phyloP scores from a whole-genome alignment of 2,329 filamentous ascomycete genomes.

The Colletotrichum limetticola region DNA sequence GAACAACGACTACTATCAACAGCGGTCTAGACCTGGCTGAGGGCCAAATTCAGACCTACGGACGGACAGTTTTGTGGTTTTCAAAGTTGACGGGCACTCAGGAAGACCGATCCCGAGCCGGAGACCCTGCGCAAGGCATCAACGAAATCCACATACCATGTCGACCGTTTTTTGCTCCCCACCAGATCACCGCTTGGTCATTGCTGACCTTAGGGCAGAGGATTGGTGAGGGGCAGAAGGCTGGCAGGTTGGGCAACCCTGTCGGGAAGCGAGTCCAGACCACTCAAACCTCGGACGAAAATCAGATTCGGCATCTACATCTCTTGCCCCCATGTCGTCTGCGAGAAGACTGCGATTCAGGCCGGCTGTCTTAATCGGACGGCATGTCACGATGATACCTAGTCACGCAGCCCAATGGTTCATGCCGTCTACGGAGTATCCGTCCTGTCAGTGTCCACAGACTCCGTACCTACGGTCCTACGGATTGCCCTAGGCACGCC shows the following conservation, averaged over 20 bases:
- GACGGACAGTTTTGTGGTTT: not conserved
- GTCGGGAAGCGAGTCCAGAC: conserved; percentile 22
- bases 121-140: not conserved
- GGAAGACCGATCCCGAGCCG: not conserved
- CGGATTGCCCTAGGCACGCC: not conserved
- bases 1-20: not conserved
- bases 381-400: not conserved
- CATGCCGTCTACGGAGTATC: not conserved
- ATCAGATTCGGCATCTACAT: conserved; percentile 14
- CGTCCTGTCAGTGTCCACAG: too few relatives aligned
- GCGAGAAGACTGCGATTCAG: conserved; percentile 14
- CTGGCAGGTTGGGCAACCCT: conserved; percentile 8
- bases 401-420: not conserved
- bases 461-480: not conserved
- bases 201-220: conserved; percentile 13
- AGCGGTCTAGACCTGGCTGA: not conserved
- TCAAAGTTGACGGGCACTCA: not conserved
- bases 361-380: not conserved
- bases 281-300: conserved; percentile 22
- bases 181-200: conserved; percentile 11
- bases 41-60: not conserved
- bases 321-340: conserved; percentile 15
- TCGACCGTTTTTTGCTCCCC: conserved; percentile 2
- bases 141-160: not conserved
- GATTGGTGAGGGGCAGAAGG: not conserved